A percentile compares a stretch with the other conserved stretches of the same genome.
Evolutionary conservation across 2,329 filamentous ascomycete genomes (phyloP).

Genomic region (Dactylellina drechsleri): DNA sequence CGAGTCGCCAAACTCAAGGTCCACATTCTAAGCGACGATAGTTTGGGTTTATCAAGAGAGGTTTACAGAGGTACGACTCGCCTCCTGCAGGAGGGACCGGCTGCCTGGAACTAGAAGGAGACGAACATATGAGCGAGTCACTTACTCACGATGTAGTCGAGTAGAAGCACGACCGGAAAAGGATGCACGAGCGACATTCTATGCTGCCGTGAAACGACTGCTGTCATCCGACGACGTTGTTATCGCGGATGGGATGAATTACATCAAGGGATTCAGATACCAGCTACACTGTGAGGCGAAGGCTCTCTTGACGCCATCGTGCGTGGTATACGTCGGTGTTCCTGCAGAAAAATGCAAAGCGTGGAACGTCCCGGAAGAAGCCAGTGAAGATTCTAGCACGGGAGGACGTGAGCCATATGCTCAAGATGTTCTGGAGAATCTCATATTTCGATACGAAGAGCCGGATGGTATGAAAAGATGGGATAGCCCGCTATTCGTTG

Average conservation of each 20-base stretch:
- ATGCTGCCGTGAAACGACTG: constrained; percentile 80
- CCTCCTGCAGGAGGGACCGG: not conserved
- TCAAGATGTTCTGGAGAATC: constrained; percentile 76
- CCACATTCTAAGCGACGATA: constrained; percentile 56
- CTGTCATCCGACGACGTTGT: constrained; percentile 79
- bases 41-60: constrained; percentile 52
- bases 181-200: constrained; percentile 79
- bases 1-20: constrained; percentile 55
- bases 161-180: constrained; percentile 70
- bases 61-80: constrained; percentile 54
- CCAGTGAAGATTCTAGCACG: constrained; percentile 54
- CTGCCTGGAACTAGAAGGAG: not conserved
- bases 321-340: constrained; percentile 70
- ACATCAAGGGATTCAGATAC: constrained; percentile 90
- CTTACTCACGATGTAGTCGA: constrained; percentile 50
- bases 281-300: constrained; percentile 87
- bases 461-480: constrained; percentile 85
- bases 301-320: constrained; percentile 78
- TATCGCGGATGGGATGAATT: constrained; percentile 82
- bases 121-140: constrained; percentile 13
- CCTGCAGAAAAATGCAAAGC: constrained; percentile 65
- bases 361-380: constrained; percentile 67
- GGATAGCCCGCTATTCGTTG: constrained; percentile 83
- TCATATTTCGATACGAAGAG: constrained; percentile 85
- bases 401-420: constrained; percentile 64